These are phyloP conservation scores for Ophiostoma triangulosporum DNA, from an alignment of 2,329 filamentous ascomycete genomes.

Conservation along the genomic window DNA sequence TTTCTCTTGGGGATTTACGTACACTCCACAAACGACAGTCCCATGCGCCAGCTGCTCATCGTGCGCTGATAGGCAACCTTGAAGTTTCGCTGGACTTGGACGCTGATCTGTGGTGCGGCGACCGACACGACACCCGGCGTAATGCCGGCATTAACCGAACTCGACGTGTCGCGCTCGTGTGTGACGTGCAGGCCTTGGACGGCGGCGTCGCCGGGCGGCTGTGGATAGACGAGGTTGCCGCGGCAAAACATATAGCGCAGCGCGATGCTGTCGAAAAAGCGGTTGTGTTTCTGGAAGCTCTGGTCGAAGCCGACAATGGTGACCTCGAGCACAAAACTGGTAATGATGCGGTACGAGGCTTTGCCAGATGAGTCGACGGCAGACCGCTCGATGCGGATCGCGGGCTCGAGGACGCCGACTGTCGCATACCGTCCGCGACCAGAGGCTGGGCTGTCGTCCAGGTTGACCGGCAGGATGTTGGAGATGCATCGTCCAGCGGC, in stretches of 20 bases:
- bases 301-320: constrained; percentile 13
- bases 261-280: constrained; percentile 16
- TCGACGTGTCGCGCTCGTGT: constrained; percentile 9
- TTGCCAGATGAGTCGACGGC: neutral
- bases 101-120: constrained; percentile 12
- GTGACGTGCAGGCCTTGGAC: constrained; percentile 12
- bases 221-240: constrained; percentile 13
- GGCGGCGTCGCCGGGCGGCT: constrained; percentile 13
- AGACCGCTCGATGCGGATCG: constrained; percentile 15
- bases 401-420: constrained; percentile 15
- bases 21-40: constrained; percentile 15
- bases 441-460: constrained; percentile 15
- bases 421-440: constrained; percentile 14
- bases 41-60: constrained; percentile 17
- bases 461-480: constrained; percentile 14
- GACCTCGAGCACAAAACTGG: constrained; percentile 15
- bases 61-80: constrained; percentile 16
- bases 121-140: constrained; percentile 5
- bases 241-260: constrained; percentile 15
- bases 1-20: neutral
- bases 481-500: constrained; percentile 9
- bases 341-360: constrained; percentile 13
- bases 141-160: constrained; percentile 11
- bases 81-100: constrained; percentile 15
- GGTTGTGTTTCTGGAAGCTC: constrained; percentile 13